Base-by-base conservation (phyloP, 768 basidiomycete genomes). In the Paxillus rubicundulus region DNA sequence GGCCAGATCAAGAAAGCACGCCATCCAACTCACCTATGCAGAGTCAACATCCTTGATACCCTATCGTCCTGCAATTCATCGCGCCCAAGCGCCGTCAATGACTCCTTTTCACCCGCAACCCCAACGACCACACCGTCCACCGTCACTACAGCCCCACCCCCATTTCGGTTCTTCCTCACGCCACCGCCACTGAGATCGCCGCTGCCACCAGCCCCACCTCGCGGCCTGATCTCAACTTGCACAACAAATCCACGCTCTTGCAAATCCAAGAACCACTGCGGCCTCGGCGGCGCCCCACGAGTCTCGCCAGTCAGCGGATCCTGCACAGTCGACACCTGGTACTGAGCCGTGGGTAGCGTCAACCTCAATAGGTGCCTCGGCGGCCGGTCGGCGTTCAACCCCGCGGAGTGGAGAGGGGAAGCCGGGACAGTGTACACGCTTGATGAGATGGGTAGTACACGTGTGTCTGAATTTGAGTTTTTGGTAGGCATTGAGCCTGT, bases 271-370 rank as follows among this genome's bases (percentile, higher is more conserved):
- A 89, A 72, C 94, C 95, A 96, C 41, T 71, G 72, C 8, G 93
- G 89, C 56, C 80, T 84, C 33, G 77, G 72, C 52, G 82, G 80
- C 5, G 83, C 80, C 16, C 72, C 74, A 41, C 77, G 78, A 49
- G 74, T 77, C 70, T 86, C 82, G 14, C 86, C 87, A 21, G 87
- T 88, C 55, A 96, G 72, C 9, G 94, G 94, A 68, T 96, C 91
- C 44, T 80, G 74, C 33, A 95, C 79, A 2, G 87, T 86, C 30
- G 85, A 80, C 41, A 85, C 79, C 65, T 86, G 82, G 63, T 84
- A 91, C 55, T 86, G 87, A 17, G 89, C 85, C 2, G 92, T 96
- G 3, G 94, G 94, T 16, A 97, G 70, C 36, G 80, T 82, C 47
- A 98, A 60, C 45, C 90, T 77, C 13, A 98, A 57, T 42, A 97